A percentile compares a stretch with the other conserved stretches of the same genome.
phyloP scores from a whole-genome alignment of 495 filamentous ascomycete species.

The Tuber melanosporum region DNA sequence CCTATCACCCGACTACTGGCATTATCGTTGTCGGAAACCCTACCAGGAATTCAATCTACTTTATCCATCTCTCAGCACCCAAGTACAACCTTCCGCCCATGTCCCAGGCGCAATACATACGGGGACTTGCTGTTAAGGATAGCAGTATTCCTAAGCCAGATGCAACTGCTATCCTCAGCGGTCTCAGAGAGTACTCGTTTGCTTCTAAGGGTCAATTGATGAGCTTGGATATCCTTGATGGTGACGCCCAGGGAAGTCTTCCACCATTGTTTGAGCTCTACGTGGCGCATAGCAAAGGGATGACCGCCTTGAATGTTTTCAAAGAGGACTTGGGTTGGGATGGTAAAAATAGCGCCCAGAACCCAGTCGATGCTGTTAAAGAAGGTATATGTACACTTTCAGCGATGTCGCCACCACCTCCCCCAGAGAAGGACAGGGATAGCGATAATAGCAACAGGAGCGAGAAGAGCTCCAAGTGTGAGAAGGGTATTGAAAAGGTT shows the following conservation, averaged over 20 bases:
- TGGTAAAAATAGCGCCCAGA: slow-evolving; percentile 72
- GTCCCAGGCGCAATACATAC: slow-evolving; percentile 80
- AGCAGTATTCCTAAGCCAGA: slow-evolving; percentile 70
- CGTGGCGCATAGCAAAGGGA: slow-evolving; percentile 92
- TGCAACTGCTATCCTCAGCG: slow-evolving; percentile 91
- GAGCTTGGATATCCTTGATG: slow-evolving; percentile 77
- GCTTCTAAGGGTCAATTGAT: slow-evolving; percentile 78
- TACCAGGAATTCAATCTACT: slow-evolving; percentile 93
- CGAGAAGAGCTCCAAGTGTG: slow-evolving; percentile 44
- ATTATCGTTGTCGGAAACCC: slow-evolving; percentile 95
- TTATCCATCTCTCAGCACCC: slow-evolving; percentile 87
- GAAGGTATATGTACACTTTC: slow-evolving; percentile 45
- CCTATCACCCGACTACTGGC: slow-evolving; percentile 80
- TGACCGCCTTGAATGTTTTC: slow-evolving; percentile 75
- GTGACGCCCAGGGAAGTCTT: slow-evolving; percentile 49
- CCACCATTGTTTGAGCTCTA: slow-evolving; percentile 82
- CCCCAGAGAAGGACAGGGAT: slow-evolving; percentile 49
- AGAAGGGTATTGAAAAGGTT: slow-evolving; percentile 31
- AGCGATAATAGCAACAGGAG: slow-evolving; percentile 39
- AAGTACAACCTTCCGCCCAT: slow-evolving; percentile 72
- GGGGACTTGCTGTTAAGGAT: slow-evolving; percentile 66
- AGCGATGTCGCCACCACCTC: slow-evolving; percentile 37
- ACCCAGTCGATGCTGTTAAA: slow-evolving; percentile 65
- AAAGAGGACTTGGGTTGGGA: slow-evolving; percentile 86
- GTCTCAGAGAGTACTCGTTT: slow-evolving; percentile 88